Evolutionary conservation across 768 basidiomycete species (phyloP).

Genomic region (Suillus bovinus): DNA sequence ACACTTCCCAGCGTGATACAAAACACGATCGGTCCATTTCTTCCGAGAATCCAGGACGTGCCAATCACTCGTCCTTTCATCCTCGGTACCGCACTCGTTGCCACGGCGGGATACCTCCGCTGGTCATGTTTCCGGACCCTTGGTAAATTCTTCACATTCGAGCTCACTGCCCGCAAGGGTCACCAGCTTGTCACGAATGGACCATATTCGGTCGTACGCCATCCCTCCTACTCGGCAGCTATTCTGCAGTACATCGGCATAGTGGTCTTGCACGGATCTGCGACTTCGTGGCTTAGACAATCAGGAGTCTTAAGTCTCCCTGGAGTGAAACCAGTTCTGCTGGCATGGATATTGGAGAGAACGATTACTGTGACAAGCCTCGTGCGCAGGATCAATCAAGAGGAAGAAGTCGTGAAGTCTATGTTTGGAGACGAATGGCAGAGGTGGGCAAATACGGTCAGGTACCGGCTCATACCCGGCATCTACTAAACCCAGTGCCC

Average conservation of each 20-base stretch:
- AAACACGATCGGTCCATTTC: conserved; percentile 1
- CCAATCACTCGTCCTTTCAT: conserved; percentile 17
- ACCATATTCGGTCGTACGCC: conserved; percentile 32
- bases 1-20: conserved; percentile 3
- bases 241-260: conserved; percentile 13
- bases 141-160: conserved; percentile 31
- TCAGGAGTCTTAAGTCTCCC: conserved; percentile 14
- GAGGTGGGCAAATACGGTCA: conserved; percentile 29
- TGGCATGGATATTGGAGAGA: conserved; percentile 1
- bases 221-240: conserved; percentile 29
- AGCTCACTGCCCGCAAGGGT: conserved; percentile 21
- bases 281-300: conserved; percentile 16
- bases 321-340: conserved; percentile 1
- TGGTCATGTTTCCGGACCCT: conserved; percentile 26
- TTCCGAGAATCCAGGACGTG: not conserved
- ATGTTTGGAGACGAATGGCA: conserved; percentile 38
- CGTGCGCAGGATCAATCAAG: conserved; percentile 15
- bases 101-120: conserved; percentile 24
- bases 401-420: conserved; percentile 32
- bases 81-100: conserved; percentile 19
- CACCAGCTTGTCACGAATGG: conserved; percentile 31
- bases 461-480: conserved; percentile 35
- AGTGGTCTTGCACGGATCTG: conserved; percentile 7
- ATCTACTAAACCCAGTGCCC: conserved; percentile 24
- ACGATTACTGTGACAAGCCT: conserved; percentile 9